Base-by-base conservation (phyloP, 2,329 filamentous ascomycete species). In the Colletotrichum spinosum region DNA sequence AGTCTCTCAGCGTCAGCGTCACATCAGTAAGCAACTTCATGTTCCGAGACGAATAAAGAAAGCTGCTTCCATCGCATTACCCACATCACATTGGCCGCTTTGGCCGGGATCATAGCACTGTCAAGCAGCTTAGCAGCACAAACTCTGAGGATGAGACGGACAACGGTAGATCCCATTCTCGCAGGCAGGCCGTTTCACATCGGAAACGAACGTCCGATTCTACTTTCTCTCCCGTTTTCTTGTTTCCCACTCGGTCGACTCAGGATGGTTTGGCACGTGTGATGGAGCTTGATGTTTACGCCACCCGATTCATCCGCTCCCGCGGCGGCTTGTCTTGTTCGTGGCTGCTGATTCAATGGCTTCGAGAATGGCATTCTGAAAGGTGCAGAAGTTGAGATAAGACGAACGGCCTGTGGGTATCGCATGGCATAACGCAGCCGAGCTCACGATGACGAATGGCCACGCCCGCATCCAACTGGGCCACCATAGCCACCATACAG, bases 141-240 rank as follows among this genome's bases (percentile, higher is more conserved):
- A 53, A 52, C 42, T 45, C 12, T 34, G 53, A 52, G 8, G 44
- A 55, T 38, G 33, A 17, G 63, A 48, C 48, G 52, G 35, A 49
- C 38, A 25, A 37, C 35, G 45, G 11, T 33, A 45, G 10, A 13
- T 6, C 49, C 8, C 39, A 39, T 13, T 25, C 42, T 11, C 38
- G 38, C 38, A 63, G 44, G n/a, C 53, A 35, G 42, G 8, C 25
- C 37, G 63, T 66, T 66, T 66, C 63, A 62, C 41, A 63, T 53
- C 33, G 39, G 63, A 65, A 65, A 65, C 62, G 7, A n/a, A 25
- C 41, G 12, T 8, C 8, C 35, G 7, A 11, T 53, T 44, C 42
- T 52, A 45, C 12, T 51, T 46, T 52, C 50, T 35, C 11, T 25
- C 25, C 25, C 33, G 8, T 53, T 42, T 38, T 25, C 33, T 13